Evolutionary conservation across 768 basidiomycete genomes (phyloP), one percentile per base, ranked within the genome.

Genomic region (Rhizopogon vinicolor): DNA sequence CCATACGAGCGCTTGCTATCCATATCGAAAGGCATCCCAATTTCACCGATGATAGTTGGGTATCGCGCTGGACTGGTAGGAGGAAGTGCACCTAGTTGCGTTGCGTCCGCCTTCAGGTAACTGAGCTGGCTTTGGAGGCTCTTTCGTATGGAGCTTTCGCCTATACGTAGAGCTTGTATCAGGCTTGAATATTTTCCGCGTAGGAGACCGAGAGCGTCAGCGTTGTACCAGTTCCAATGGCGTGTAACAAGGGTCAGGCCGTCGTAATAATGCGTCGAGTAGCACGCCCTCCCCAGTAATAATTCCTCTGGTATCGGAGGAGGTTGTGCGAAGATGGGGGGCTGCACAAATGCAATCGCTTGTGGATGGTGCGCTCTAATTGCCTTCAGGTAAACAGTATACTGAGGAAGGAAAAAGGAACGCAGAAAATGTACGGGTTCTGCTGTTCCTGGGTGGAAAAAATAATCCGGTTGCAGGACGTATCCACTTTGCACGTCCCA

Each of bases 211-310:
- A 99, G 73, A 1, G 95, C 93, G 70, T 98, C 94, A 2, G 93
- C 93, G 63, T 98, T 98, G 79, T 93, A 89, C 86, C 87, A 87
- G 66, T 93, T 88, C 92, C 91, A 94, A 63, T 94, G 91, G 37
- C 91, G 79, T 35, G 91, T 90, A n/a, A 98, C 76, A 41, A 98
- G 81, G 0, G 96, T 98, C 41, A 98, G 74, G 1, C 95, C 95
- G 62, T 98, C 95, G 64, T 98, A 98, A 68, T 93, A 98, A 68
- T 98, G 96, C 0, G 86, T 78, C 4, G 89, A 86, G 60, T 91
- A 87, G 33, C 74, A 83, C 29, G 80, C 85, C 2, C 87, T 84
- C 2, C 94, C 86, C 13, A 81, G 78, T 16, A 84, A 69, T 13
- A 85, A 70, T 8, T 80, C 78, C 22, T 80, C 78, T 7, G 80